Base-by-base conservation (phyloP, 805 yeast species). In the Saturnispora halmiae region DNA sequence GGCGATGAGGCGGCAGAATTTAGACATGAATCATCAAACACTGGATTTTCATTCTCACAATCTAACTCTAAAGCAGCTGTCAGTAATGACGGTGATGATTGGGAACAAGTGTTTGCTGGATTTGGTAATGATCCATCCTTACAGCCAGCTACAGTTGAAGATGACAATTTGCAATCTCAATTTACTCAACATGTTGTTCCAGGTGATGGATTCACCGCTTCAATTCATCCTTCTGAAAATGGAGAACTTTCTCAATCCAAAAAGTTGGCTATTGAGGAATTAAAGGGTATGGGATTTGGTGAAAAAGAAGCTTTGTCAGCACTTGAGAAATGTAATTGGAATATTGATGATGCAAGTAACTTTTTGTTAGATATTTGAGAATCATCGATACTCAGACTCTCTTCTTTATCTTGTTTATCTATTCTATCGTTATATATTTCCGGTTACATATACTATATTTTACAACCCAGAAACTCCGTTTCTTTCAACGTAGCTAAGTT, bases 91-190 rank as follows among this genome's bases (percentile, higher is more conserved):
- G 64, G 55, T 40, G 94, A 85, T 53, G 96, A 87, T 58, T 87
- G 96, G 96, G 95, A 87, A 54, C 88, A 85, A 62, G 71, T 87
- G 20, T 87, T 87, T 64, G 90, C 94, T 3, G 95, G 94, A 0
- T 82, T 84, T 56, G 88, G 90, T 14, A 81, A 80, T 48, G 68
- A 59, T 48, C 62, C 59, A 28, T 48, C 42, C 19, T 21, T 53
- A 40, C 48, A 52, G 24, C 46, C 51, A 5, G 47, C 46, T 1
- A 28, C 40, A 9, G 30, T 43, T 14, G 53, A 47, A n/a, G 30
- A 30, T 19, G 42, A 33, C 8, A 13, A 20, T 19, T 38, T 30
- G 18, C 43, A 46, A 11, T 25, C 45, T 10, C 40, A 40, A 13
- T 48, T 48, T 36, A 47, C 45, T 5, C 44, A 42, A 8, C 34